Evolutionary conservation across 2,329 filamentous ascomycete species (phyloP).

Genomic region (Aspergillus intermedius): DNA sequence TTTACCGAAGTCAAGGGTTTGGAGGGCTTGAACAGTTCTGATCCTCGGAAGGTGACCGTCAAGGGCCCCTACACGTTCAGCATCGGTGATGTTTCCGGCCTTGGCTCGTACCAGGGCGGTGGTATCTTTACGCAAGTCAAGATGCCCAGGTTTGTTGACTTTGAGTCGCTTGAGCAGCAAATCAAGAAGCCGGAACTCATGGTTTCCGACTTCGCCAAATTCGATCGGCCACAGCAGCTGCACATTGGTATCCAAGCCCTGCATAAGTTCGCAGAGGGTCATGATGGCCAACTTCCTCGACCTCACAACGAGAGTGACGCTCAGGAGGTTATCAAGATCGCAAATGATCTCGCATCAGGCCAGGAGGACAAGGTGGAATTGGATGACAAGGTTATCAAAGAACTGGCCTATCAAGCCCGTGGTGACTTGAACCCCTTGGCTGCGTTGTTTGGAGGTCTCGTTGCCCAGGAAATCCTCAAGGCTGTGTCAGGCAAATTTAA

Average conservation of each 20-base stretch:
- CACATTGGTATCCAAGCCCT: slow-evolving; percentile 90
- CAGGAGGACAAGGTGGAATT: slow-evolving; percentile 70
- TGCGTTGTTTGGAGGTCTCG: slow-evolving; percentile 87
- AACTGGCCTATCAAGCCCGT: slow-evolving; percentile 87
- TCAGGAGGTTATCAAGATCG: slow-evolving; percentile 65
- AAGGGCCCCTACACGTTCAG: slow-evolving; percentile 97
- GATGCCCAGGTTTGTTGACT: slow-evolving; percentile 91
- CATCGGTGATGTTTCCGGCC: slow-evolving; percentile 81
- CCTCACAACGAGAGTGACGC: slow-evolving; percentile 84
- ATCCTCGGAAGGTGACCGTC: slow-evolving; percentile 83
- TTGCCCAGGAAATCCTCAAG: slow-evolving; percentile 92
- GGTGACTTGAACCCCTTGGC: slow-evolving; percentile 90
- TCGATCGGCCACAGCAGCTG: slow-evolving; percentile 85
- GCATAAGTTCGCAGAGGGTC: slow-evolving; percentile 71
- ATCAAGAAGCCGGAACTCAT: slow-evolving; percentile 83
- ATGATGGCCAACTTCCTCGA: slow-evolving; percentile 65
- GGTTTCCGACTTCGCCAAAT: slow-evolving; percentile 95
- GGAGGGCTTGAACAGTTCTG: slow-evolving; percentile 75
- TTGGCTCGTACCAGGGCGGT: slow-evolving; percentile 81
- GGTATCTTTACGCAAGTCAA: slow-evolving; percentile 94
- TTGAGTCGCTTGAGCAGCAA: slow-evolving; percentile 71
- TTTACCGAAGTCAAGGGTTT: slow-evolving; percentile 91
- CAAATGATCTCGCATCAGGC: slow-evolving; percentile 63
- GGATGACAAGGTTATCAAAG: slow-evolving; percentile 85
- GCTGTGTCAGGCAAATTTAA: slow-evolving; percentile 96